phyloP scores from a whole-genome alignment of 1,284 basidiomycete genomes.

The Coniferiporia sulphurascens region DNA sequence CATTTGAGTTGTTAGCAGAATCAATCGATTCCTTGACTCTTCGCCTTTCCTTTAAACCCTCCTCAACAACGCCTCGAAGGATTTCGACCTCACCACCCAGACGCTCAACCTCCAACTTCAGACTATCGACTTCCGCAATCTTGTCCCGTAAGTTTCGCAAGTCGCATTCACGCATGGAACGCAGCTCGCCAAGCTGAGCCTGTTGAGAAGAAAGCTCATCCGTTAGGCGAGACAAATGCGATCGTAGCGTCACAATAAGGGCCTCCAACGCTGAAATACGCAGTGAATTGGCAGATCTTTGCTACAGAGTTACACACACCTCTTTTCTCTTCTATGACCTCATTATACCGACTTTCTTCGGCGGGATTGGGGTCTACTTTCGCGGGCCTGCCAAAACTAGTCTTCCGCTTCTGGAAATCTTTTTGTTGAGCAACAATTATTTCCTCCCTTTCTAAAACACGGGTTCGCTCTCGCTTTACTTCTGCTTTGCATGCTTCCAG shows the following conservation, averaged over 20 bases:
- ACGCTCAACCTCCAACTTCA: constrained; percentile 67
- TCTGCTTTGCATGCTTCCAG: constrained; percentile 73
- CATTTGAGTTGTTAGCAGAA: background rate
- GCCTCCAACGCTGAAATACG: constrained; percentile 63
- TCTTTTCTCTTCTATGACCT: constrained; percentile 81
- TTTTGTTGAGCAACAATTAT: constrained; percentile 33
- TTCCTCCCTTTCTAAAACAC: constrained; percentile 52
- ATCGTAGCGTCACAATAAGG: constrained; percentile 64
- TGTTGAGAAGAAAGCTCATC: constrained; percentile 73
- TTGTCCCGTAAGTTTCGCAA: constrained; percentile 54
- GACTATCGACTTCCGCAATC: constrained; percentile 52
- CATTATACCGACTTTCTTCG: constrained; percentile 51
- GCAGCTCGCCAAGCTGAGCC: constrained; percentile 58
- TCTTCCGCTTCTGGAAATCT: constrained; percentile 28
- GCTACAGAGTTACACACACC: constrained; percentile 38
- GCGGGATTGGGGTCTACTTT: constrained; percentile 32
- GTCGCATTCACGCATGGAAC: constrained; percentile 59
- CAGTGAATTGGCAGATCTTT: constrained; percentile 13
- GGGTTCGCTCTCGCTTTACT: constrained; percentile 60
- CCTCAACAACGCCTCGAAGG: constrained; percentile 77
- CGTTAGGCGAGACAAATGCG: constrained; percentile 72
- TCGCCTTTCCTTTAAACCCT: constrained; percentile 70
- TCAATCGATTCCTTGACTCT: constrained; percentile 28
- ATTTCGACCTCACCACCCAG: constrained; percentile 78
- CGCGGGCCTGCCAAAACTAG: constrained; percentile 20